Evolutionary conservation across 1,284 basidiomycete species (phyloP).

Genomic region (Moniliella sp.): DNA sequence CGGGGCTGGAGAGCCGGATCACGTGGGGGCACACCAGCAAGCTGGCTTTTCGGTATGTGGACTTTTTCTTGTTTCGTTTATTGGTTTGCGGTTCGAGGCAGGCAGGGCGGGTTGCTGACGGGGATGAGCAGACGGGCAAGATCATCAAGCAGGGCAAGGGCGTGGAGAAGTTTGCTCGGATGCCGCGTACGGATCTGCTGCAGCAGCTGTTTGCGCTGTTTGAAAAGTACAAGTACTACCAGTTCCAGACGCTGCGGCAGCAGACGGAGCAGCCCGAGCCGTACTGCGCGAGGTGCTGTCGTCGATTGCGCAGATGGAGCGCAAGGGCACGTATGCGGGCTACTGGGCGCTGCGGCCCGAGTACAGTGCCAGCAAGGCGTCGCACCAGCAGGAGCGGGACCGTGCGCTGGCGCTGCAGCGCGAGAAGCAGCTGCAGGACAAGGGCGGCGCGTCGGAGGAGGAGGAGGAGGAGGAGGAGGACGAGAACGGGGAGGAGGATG

Average conservation of each 20-base stretch:
- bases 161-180: slow-evolving; percentile 56
- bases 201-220: slow-evolving; percentile 65
- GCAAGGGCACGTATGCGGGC: slow-evolving; percentile 45
- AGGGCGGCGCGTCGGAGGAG: too few relatives aligned
- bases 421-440: too few relatives aligned
- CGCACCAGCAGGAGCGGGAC: neutral
- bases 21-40: neutral
- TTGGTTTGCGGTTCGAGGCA: too few relatives aligned
- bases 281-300: slow-evolving; percentile 66
- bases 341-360: slow-evolving; percentile 18
- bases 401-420: too few relatives aligned
- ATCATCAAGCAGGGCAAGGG: neutral
- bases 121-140: neutral
- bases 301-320: slow-evolving; percentile 60
- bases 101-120: too few relatives aligned
- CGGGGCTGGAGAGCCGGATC: neutral
- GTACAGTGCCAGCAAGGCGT: neutral
- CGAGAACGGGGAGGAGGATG: too few relatives aligned
- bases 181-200: slow-evolving; percentile 67
- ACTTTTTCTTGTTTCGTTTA: too few relatives aligned
- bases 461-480: too few relatives aligned
- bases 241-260: slow-evolving; percentile 54
- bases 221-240: slow-evolving; percentile 58
- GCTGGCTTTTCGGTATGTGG: too few relatives aligned
- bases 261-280: slow-evolving; percentile 71